phyloP scores from a whole-genome alignment of 768 basidiomycete genomes.

The Leucocoprinus birnbaumii region DNA sequence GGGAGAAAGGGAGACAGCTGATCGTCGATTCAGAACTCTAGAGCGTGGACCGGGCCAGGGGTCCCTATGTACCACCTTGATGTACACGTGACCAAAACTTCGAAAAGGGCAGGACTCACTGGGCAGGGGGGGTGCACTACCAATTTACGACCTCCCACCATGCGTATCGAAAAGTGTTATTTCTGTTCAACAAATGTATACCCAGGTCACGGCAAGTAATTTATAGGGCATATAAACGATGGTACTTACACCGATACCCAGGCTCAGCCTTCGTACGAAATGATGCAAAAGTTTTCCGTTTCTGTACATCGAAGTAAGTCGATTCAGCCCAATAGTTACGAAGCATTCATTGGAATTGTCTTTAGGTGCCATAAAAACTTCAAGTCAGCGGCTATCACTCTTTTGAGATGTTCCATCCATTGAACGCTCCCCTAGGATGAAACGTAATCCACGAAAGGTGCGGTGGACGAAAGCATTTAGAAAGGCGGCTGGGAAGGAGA shows the following conservation, averaged over 20 bases:
- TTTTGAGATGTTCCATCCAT: background rate
- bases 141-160: conserved; percentile 26
- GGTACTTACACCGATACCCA: conserved; percentile 22
- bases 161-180: conserved; percentile 98
- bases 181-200: conserved; percentile 98
- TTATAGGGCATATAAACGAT: background rate
- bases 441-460: conserved; percentile 98
- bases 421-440: conserved; percentile 65
- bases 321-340: background rate
- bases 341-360: background rate
- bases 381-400: conserved; percentile 53
- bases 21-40: no score
- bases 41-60: no score
- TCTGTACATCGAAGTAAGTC: conserved; percentile 93
- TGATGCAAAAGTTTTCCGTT: conserved; percentile 96
- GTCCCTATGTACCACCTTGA: no score
- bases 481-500: conserved; percentile 98
- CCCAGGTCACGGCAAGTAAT: conserved; percentile 81
- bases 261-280: conserved; percentile 96
- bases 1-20: no score
- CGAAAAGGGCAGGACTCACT: background rate
- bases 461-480: conserved; percentile 99
- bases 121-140: no score
- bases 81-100: background rate
- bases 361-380: conserved; percentile 97